These are phyloP conservation scores for Exsudoporus frostii DNA, from an alignment of 768 basidiomycete genomes.

Conservation along the genomic window DNA sequence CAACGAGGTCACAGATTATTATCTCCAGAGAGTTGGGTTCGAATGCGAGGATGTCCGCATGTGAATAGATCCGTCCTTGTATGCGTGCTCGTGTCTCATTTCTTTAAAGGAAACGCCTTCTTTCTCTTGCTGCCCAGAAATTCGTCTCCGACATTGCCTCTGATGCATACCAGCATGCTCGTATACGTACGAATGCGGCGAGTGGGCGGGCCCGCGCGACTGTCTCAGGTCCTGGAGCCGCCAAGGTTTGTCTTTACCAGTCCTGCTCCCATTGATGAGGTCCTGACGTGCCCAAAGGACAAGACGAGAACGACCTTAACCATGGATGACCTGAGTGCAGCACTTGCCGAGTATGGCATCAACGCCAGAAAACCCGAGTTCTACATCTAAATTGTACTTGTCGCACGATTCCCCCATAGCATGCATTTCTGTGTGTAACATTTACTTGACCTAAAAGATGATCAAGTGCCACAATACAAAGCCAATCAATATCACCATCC, in stretches of 20 bases:
- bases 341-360: conserved; percentile 94
- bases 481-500: not conserved
- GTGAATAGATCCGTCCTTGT: conserved; percentile 43
- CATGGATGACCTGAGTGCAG: conserved; percentile 95
- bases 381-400: conserved; percentile 53
- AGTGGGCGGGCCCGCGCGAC: conserved; percentile 66
- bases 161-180: conserved; percentile 97
- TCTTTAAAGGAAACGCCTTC: conserved; percentile 74
- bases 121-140: conserved; percentile 95
- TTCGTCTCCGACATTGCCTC: conserved; percentile 96
- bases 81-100: not conserved
- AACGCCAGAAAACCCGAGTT: conserved; percentile 93
- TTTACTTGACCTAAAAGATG: conserved; percentile 2
- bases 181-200: conserved; percentile 86
- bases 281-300: conserved; percentile 46
- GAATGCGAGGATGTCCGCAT: conserved; percentile 92
- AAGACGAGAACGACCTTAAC: conserved; percentile 92
- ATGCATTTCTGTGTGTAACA: not conserved
- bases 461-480: not conserved
- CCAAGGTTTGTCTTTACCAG: conserved; percentile 49
- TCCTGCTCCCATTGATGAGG: conserved; percentile 1
- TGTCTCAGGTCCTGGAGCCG: conserved; percentile 52
- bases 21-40: conserved; percentile 93
- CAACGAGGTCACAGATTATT: conserved; percentile 96
- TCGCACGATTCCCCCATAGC: not conserved